Conservation (phyloP, 1,284 basidiomycete species). For the Exobasidium rhododendri region DNA sequence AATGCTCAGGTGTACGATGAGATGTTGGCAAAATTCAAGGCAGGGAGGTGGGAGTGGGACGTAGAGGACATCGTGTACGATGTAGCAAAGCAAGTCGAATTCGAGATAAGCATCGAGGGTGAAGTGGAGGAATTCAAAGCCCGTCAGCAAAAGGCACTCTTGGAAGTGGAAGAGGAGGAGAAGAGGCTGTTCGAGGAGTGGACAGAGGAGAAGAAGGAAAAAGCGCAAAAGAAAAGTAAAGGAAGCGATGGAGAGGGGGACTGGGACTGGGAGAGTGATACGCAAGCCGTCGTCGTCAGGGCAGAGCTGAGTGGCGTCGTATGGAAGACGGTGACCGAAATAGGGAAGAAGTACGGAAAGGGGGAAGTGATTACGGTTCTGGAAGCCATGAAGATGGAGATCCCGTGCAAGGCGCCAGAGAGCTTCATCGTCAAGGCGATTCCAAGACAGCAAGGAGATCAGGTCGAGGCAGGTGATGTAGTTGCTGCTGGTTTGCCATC, state of each 20-base stretch:
- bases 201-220: conserved; percentile 17
- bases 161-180: conserved; percentile 41
- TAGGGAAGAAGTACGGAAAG: conserved; percentile 59
- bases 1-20: conserved; percentile 35
- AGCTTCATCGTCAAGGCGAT: neutral
- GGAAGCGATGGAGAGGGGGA: neutral
- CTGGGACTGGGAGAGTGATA: conserved; percentile 6
- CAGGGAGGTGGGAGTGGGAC: conserved; percentile 64
- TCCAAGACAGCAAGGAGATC: neutral
- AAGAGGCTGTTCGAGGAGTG: conserved; percentile 56
- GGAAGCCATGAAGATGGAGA: conserved; percentile 73
- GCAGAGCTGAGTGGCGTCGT: conserved; percentile 63
- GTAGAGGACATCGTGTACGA: conserved; percentile 60
- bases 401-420: conserved; percentile 16
- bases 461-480: conserved; percentile 2
- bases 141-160: conserved; percentile 40
- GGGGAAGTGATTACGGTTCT: conserved; percentile 63
- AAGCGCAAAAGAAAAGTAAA: conserved; percentile 11
- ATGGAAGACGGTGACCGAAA: conserved; percentile 62
- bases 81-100: conserved; percentile 60
- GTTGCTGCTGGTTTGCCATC: conserved; percentile 3
- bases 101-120: conserved; percentile 58
- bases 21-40: conserved; percentile 64
- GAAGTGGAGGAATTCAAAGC: conserved; percentile 60
- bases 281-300: conserved; percentile 30